Conservation (phyloP, 2,329 filamentous ascomycete species). For the Blastomyces percursus region DNA sequence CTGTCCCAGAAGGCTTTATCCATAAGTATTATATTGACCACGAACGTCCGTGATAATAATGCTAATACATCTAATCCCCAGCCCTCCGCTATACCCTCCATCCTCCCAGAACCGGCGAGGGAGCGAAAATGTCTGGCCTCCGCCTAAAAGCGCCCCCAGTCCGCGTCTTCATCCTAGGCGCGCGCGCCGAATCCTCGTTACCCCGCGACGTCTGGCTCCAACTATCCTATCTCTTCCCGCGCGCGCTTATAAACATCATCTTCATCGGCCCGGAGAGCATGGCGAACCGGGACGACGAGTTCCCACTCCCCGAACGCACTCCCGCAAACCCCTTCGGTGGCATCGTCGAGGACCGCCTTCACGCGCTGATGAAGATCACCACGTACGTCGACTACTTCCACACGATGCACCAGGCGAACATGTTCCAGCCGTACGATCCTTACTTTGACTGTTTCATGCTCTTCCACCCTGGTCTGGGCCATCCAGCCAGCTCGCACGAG, state of each 20-base stretch:
- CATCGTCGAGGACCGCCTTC: conserved; percentile 84
- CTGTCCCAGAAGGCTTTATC: conserved; percentile 24
- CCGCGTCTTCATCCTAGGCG: conserved; percentile 84
- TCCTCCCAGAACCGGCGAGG: conserved; percentile 68
- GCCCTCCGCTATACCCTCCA: conserved; percentile 90
- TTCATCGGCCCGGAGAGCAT: conserved; percentile 96
- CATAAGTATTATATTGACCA: neutral
- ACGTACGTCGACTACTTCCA: conserved; percentile 99
- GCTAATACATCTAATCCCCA: conserved; percentile 25
- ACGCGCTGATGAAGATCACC: conserved; percentile 85
- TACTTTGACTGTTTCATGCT: conserved; percentile 98
- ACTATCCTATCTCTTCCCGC: conserved; percentile 87
- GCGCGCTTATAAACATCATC: conserved; percentile 76
- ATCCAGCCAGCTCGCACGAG: conserved; percentile 85
- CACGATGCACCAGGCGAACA: conserved; percentile 78
- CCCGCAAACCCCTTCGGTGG: conserved; percentile 82
- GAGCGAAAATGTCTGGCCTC: conserved; percentile 63
- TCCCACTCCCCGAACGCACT: conserved; percentile 78
- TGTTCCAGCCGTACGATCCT: conserved; percentile 90
- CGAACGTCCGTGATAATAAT: neutral
- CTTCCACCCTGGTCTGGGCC: conserved; percentile 92
- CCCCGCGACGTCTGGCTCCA: conserved; percentile 92
- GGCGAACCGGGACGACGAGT: conserved; percentile 85
- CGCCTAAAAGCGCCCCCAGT: conserved; percentile 77
- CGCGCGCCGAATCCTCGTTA: conserved; percentile 92